These are phyloP conservation scores for Cerioporus squamosus DNA, from an alignment of 1,284 basidiomycete species.

Conservation along the genomic window DNA sequence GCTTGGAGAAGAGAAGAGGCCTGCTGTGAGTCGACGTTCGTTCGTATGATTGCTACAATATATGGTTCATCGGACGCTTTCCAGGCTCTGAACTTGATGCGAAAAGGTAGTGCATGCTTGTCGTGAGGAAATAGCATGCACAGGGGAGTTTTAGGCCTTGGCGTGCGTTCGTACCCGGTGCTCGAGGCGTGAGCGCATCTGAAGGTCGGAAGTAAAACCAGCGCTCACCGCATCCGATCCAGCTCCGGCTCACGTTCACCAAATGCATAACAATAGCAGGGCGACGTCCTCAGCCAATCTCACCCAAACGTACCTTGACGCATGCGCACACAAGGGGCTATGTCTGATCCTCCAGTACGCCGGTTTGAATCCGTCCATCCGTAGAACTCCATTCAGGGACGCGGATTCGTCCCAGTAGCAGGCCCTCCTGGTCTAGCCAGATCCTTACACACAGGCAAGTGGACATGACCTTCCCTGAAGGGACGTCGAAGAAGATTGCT, in stretches of 20 bases:
- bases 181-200: neutral
- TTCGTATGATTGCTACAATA: too few relatives aligned
- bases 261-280: conserved; percentile 6
- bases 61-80: too few relatives aligned
- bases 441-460: too few relatives aligned
- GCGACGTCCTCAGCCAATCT: neutral
- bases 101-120: too few relatives aligned
- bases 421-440: too few relatives aligned
- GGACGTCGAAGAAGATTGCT: neutral
- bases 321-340: neutral
- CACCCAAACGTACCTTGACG: neutral
- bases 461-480: neutral
- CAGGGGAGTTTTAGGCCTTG: too few relatives aligned
- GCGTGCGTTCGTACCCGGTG: neutral
- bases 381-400: neutral
- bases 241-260: neutral
- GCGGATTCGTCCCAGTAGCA: neutral
- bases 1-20: too few relatives aligned
- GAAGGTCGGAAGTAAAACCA: neutral
- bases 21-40: too few relatives aligned
- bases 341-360: neutral
- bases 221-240: neutral
- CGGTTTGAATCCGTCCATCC: too few relatives aligned
- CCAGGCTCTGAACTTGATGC: too few relatives aligned
- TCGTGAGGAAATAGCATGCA: too few relatives aligned